Conservation (phyloP, 2,329 filamentous ascomycete genomes). For the Ramichloridium luteum region DNA sequence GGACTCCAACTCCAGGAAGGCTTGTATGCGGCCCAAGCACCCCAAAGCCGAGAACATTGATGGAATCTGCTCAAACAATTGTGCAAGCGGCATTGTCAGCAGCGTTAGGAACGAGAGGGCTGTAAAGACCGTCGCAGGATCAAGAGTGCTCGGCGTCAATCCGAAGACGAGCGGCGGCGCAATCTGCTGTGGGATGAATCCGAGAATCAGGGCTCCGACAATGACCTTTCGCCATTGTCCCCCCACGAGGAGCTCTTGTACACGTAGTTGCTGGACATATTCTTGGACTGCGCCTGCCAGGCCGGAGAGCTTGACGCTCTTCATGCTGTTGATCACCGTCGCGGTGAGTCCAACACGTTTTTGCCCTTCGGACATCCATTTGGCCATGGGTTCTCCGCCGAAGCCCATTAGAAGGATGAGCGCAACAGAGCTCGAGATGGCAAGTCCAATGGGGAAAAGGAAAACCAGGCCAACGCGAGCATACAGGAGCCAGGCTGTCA, state of each 20-base stretch:
- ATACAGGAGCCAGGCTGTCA: slow-evolving; percentile 12
- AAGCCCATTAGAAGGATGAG: slow-evolving; percentile 12
- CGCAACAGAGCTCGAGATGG: slow-evolving; percentile 7
- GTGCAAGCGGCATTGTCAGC: slow-evolving; percentile 6
- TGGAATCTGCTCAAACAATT: background rate
- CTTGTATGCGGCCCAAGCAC: background rate
- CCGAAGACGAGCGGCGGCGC: slow-evolving; percentile 11
- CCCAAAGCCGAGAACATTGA: background rate
- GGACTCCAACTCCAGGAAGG: background rate
- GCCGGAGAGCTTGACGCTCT: slow-evolving; percentile 15
- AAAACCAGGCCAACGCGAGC: slow-evolving; percentile 12
- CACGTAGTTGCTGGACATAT: slow-evolving; percentile 11
- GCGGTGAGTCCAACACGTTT: slow-evolving; percentile 12
- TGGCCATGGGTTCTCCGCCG: no score
- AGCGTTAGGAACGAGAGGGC: slow-evolving; percentile 10
- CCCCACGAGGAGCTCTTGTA: slow-evolving; percentile 9
- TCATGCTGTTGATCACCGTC: slow-evolving; percentile 9
- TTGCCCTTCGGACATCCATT: slow-evolving; percentile 10
- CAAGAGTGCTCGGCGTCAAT: slow-evolving; percentile 7
- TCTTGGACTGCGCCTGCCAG: slow-evolving; percentile 9
- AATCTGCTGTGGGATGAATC: slow-evolving; percentile 7
- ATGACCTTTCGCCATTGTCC: slow-evolving; percentile 12
- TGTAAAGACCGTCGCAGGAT: slow-evolving; percentile 11
- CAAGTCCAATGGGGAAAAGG: slow-evolving; percentile 10
- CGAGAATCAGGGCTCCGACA: slow-evolving; percentile 7